Percentiles rank a stretch among this genome's conserved stretches.
Conservation (phyloP, 768 basidiomycete genomes). For the Tricholoma sp. region DNA sequence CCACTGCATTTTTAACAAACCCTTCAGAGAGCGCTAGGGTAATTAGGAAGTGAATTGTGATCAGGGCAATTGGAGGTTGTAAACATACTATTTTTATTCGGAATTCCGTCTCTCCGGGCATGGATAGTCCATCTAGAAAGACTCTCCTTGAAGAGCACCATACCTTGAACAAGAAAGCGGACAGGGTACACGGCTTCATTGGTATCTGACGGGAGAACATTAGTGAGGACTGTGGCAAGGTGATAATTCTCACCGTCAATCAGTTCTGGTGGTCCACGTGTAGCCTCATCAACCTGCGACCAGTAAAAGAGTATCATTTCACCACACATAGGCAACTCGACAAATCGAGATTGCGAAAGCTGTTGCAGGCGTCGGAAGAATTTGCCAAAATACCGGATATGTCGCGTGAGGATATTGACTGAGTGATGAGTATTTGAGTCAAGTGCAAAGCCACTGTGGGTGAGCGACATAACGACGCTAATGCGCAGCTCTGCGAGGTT, state of each 20-base stretch:
- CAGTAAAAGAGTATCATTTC: slow-evolving; percentile 77
- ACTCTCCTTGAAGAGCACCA: slow-evolving; percentile 83
- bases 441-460: slow-evolving; percentile 25
- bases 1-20: slow-evolving; percentile 70
- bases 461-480: slow-evolving; percentile 41
- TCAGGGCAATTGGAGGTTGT: background rate
- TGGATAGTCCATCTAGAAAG: slow-evolving; percentile 69
- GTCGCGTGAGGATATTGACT: slow-evolving; percentile 58
- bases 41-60: slow-evolving; percentile 2
- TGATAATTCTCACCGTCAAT: slow-evolving; percentile 46
- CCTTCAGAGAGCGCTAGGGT: slow-evolving; percentile 53
- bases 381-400: slow-evolving; percentile 71
- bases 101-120: slow-evolving; percentile 50
- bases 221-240: background rate
- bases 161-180: slow-evolving; percentile 75
- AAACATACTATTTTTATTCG: slow-evolving; percentile 53
- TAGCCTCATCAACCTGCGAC: slow-evolving; percentile 73
- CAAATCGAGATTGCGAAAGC: slow-evolving; percentile 52
- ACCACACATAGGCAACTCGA: slow-evolving; percentile 54
- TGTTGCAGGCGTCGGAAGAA: slow-evolving; percentile 75
- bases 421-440: slow-evolving; percentile 37
- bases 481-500: slow-evolving; percentile 54
- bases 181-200: slow-evolving; percentile 65
- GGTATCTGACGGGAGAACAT: slow-evolving; percentile 42
- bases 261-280: slow-evolving; percentile 42